These are phyloP conservation scores for Trichocladium antarcticum DNA, from an alignment of 495 filamentous ascomycete species.

Conservation along the genomic window DNA sequence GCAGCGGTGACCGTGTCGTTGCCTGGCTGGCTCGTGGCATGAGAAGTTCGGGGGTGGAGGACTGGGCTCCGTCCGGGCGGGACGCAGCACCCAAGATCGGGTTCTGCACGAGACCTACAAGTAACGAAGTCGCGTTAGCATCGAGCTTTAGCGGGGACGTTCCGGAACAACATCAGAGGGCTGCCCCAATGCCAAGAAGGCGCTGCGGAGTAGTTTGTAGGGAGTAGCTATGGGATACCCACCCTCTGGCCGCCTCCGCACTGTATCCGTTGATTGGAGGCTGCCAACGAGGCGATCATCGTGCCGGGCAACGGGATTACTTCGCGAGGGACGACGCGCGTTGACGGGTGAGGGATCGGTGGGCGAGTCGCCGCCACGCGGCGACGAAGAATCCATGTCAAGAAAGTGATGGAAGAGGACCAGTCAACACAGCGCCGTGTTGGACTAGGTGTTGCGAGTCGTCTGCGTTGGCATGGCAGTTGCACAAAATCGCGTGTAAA, in stretches of 20 bases:
- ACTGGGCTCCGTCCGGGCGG: constrained; percentile 22
- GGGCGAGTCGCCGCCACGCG: constrained; percentile 22
- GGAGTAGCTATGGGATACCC: constrained; percentile 9
- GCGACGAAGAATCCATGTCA: constrained; percentile 31
- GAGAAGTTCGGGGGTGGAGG: constrained; percentile 18
- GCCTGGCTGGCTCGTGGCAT: constrained; percentile 21
- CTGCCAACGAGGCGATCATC: constrained; percentile 31
- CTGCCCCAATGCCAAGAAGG: neutral
- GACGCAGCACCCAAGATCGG: constrained; percentile 18
- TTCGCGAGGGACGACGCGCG: constrained; percentile 28
- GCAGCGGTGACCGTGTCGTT: constrained; percentile 39
- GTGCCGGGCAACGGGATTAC: constrained; percentile 17
- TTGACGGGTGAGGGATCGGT: constrained; percentile 33
- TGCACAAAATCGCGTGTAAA: neutral
- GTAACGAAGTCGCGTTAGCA: neutral
- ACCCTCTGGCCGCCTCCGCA: constrained; percentile 40
- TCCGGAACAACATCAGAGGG: neutral
- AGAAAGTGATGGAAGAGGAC: too few species aligned
- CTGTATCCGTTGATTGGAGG: constrained; percentile 39
- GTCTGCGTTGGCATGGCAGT: constrained; percentile 11
- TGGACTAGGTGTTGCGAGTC: neutral
- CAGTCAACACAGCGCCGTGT: neutral
- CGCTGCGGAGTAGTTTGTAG: too few species aligned
- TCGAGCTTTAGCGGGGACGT: too few species aligned
- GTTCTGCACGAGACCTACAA: constrained; percentile 22